Evolutionary conservation across 257 asterid species (phyloP), one percentile per base, ranked within the genome.

Genomic region (Salvia rosmarinus): DNA sequence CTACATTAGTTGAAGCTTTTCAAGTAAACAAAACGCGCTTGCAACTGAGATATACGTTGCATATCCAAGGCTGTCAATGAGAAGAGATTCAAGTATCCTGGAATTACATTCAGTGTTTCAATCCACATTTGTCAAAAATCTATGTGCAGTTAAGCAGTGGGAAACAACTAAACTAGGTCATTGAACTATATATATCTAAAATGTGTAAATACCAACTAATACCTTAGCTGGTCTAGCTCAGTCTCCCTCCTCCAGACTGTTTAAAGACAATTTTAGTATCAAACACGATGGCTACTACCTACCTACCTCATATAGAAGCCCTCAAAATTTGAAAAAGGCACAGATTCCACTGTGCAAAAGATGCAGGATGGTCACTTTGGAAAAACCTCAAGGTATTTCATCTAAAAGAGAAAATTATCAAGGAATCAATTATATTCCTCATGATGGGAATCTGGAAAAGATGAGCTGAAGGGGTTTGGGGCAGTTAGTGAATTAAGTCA

Each of bases 361-460:
- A 67, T 32, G 50, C 23, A 19, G 63, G 34, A 49, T 32, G 60
- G 20, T 32, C 4, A 37, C 12, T 44, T 2, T 34, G 37, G 34
- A 49, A 51, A 69, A 60, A 32, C 11, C 23, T n/a, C 47, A 5
- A 59, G 6, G 11, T 19, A 16, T 21, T 20, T 56, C 5, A 40
- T n/a, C 46, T 4, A 3, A 52, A 70, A n/a, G 57, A 40, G 66
- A n/a, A 70, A 70, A 12, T 23, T 20, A 37, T 37, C 64, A 14
- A 39, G 6, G 39, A 68, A 40, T 9, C 7, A 6, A 3, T 9
- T n/a, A 25, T 16, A 56, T 69, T 21, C 32, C 51, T 12, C 4
- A 51, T 11, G 28, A 35, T 11, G 51, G 0, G 2, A 20, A 8
- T 39, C 46, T n/a, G n/a, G n/a, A n/a, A n/a, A n/a, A n/a, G n/a